Base-by-base conservation (phyloP, 1,284 basidiomycete genomes). In the Ceratorhiza oryzae-sativae region DNA sequence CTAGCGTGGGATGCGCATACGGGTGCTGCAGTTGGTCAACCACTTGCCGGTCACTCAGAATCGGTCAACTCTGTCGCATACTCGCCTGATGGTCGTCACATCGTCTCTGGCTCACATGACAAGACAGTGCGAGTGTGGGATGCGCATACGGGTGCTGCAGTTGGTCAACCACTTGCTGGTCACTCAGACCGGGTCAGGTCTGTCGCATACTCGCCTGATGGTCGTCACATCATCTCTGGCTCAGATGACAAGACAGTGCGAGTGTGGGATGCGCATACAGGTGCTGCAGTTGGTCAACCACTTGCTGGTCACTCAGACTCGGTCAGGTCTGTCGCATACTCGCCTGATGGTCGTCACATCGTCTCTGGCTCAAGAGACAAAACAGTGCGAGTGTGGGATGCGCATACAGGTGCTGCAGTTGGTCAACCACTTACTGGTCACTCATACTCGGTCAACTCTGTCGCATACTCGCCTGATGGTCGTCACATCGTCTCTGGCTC, bases 381-480 rank as follows among this genome's bases (percentile, higher is more conserved):
- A 0, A 67, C 30, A 20, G 46, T 55, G 10, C 46, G 36, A 27
- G 10, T 67, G 9, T 67, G 48, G 63, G 63, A 67, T 39, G 46
- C 63, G 27, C n/a, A 42, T 13, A 41, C 25, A 36, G 49, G 36
- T n/a, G 18, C 34, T 30, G 18, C 58, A 12, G 8, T 53, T 18
- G 48, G 36, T 23, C 5, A 41, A 20, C 36, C 63, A 12, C 48
- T 55, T 1, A 20, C n/a, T 8, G 48, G 49, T 32, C 46, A 55
- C 39, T 36, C 20, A 34, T 1, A 9, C 48, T 36, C 20, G 20
- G 49, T 67, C 3, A 30, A 10, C 0, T 67, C 32, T 23, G 39
- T 67, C n/a, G 63, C 23, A 18, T 67, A 53, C 20, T 67, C 63
- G 32, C 36, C 36, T 13, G 49, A 55, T n/a, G 49, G 49, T 12